Conservation (phyloP, 805 yeast genomes). For the Pichia cabralensis region DNA sequence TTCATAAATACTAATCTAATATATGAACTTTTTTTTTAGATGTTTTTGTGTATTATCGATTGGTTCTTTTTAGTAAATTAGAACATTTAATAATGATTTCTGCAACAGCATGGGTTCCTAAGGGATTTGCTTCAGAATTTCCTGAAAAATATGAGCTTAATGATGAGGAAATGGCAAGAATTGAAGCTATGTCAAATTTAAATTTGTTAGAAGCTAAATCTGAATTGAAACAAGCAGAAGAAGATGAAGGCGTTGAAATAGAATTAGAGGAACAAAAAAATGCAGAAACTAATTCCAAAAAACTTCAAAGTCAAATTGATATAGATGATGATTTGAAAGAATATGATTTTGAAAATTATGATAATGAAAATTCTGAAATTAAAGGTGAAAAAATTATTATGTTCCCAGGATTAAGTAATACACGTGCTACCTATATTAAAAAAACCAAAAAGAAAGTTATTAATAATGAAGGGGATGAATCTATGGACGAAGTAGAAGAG, state of each 20-base stretch:
- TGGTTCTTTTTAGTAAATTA: too few relatives aligned
- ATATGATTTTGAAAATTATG: slow-evolving; percentile 79
- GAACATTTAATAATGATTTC: slow-evolving; percentile 61
- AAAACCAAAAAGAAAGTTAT: slow-evolving; percentile 36
- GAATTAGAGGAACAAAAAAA: slow-evolving; percentile 11
- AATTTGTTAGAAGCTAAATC: slow-evolving; percentile 66
- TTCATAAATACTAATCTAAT: too few relatives aligned
- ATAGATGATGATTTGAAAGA: slow-evolving; percentile 81
- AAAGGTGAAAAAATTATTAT: slow-evolving; percentile 49
- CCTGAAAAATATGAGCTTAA: slow-evolving; percentile 83
- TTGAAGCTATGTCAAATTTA: slow-evolving; percentile 73
- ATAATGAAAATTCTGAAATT: slow-evolving; percentile 49
- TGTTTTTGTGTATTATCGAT: too few relatives aligned
- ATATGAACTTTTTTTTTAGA: too few relatives aligned
- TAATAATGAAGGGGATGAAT: slow-evolving; percentile 20
- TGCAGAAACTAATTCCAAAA: slow-evolving; percentile 7
- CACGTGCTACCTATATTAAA: slow-evolving; percentile 48
- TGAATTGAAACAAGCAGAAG: slow-evolving; percentile 18
- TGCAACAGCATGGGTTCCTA: slow-evolving; percentile 90
- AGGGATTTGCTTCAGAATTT: slow-evolving; percentile 88
- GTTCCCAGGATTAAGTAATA: slow-evolving; percentile 60
- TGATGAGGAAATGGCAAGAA: slow-evolving; percentile 89
- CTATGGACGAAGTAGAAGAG: slow-evolving; percentile 21
- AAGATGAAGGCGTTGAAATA: slow-evolving; percentile 18
- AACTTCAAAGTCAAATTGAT: slow-evolving; percentile 44